Evolutionary conservation across 805 yeast species (phyloP), one percentile per base, ranked within the genome.

Genomic region (Spathaspora girioi): DNA sequence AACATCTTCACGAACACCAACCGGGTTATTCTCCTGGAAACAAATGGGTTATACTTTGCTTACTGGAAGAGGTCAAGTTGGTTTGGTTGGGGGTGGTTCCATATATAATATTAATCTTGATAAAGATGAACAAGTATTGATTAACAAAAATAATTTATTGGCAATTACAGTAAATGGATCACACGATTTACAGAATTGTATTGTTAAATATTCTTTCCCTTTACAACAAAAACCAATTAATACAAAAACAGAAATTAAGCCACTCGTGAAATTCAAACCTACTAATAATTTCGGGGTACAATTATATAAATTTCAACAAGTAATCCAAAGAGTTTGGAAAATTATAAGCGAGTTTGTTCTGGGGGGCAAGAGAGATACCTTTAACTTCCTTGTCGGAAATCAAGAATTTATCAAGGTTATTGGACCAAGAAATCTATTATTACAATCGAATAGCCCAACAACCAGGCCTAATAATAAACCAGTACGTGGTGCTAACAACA

Each of bases 21-120:
- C 82, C 1, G 83, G 84, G 0, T 60, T 80, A 17, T 59, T 56
- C 53, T 56, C 58, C 18, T 69, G 71, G 66, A 53, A 54, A 32
- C 64, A 63, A 31, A 48, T 66, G 11, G 83, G 83, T 0, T 83
- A 75, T 58, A 67, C 76, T 0, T 65, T 79, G 38, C 55, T 82
- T 5, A 73, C 78, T 23, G 88, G 89, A 1, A 70, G 88, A 53
- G 89, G 89, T 0, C 76, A 73, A 47, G 73, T 73, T 2, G 82
- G 83, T 1, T 55, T 84, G 14, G 78, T 73, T 14, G 87, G 86
- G 1, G 67, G 70, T 20, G 87, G 88, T 0, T 71, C 79, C 11
- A 63, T 83, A 19, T 81, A 80, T 61, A 75, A 73, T 52, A 65
- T 82, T 14, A 68, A 68, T 31, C 61, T 83, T 20, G 66, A 58